Conservation (phyloP, 176 grass and related monocot genomes). For the Miscanthus lutarioriparius region DNA sequence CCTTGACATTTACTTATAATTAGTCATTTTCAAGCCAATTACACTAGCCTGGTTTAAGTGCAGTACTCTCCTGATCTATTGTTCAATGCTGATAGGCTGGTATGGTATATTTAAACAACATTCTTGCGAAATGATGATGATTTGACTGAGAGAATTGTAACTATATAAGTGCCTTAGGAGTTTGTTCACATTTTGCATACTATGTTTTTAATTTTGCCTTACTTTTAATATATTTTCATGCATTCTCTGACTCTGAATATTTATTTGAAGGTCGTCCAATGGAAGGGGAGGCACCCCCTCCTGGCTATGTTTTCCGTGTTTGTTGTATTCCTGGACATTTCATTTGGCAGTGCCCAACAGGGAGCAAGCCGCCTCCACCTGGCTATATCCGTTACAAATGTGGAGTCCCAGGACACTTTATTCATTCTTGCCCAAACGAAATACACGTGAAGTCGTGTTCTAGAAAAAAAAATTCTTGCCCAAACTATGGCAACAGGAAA, state of each 20-base stretch:
- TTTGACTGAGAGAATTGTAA: not conserved
- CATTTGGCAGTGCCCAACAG: slow-evolving; percentile 14
- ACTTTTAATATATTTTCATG: not conserved
- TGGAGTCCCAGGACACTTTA: slow-evolving; percentile 41
- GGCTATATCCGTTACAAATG: slow-evolving; percentile 46
- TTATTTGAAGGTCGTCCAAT: slow-evolving; percentile 15
- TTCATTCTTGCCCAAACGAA: slow-evolving; percentile 38
- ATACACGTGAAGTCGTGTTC: too few species aligned
- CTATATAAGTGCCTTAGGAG: not conserved
- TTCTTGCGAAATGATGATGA: not conserved
- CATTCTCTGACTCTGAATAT: not conserved
- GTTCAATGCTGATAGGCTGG: not conserved
- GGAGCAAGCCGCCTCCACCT: slow-evolving; percentile 15
- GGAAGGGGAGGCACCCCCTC: slow-evolving; percentile 22
- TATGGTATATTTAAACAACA: not conserved
- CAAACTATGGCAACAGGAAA: slow-evolving; percentile 34
- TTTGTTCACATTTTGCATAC: not conserved
- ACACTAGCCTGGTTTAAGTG: not conserved
- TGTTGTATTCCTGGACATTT: slow-evolving; percentile 39
- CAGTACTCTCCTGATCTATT: not conserved
- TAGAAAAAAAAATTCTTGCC: slow-evolving; percentile 13
- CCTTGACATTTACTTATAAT: not conserved
- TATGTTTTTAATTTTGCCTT: not conserved
- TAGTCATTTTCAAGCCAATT: not conserved
- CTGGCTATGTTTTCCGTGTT: slow-evolving; percentile 32